These are phyloP conservation scores for Sparassis latifolia DNA, from an alignment of 1,284 basidiomycete species.

Conservation along the genomic window DNA sequence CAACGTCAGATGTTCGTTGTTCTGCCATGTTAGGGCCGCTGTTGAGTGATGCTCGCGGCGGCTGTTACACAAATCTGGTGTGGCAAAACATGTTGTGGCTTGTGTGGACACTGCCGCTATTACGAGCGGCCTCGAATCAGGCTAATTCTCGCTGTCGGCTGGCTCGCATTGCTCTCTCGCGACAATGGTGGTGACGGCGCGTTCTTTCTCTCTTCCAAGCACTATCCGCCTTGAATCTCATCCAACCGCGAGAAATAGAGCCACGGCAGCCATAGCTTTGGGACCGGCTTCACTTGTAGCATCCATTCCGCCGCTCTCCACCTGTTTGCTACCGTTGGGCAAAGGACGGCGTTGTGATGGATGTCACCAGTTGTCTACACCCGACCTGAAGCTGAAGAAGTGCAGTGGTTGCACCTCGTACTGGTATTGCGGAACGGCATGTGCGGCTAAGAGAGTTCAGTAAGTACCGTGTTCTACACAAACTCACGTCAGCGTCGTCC, in stretches of 20 bases:
- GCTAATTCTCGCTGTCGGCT: no score
- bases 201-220: neutral
- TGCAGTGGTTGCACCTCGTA: slow-evolving; percentile 62
- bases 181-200: no score
- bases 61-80: no score
- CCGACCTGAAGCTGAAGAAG: slow-evolving; percentile 30
- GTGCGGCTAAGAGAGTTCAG: slow-evolving; percentile 31
- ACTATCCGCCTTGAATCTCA: slow-evolving; percentile 23
- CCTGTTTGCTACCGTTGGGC: slow-evolving; percentile 44
- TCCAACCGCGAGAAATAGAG: slow-evolving; percentile 42
- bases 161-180: no score
- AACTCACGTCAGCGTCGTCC: slow-evolving; percentile 2
- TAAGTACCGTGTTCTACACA: neutral
- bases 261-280: slow-evolving; percentile 33
- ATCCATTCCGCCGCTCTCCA: slow-evolving; percentile 36
- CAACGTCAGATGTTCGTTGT: no score
- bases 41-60: no score
- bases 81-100: no score
- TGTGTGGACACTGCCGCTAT: no score
- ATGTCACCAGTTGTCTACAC: slow-evolving; percentile 36
- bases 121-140: no score
- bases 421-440: slow-evolving; percentile 62
- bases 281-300: slow-evolving; percentile 41
- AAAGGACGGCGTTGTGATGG: slow-evolving; percentile 61
- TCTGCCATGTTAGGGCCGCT: no score